Evolutionary conservation across 768 basidiomycete genomes (phyloP).

Genomic region (Tylopilus felleus): DNA sequence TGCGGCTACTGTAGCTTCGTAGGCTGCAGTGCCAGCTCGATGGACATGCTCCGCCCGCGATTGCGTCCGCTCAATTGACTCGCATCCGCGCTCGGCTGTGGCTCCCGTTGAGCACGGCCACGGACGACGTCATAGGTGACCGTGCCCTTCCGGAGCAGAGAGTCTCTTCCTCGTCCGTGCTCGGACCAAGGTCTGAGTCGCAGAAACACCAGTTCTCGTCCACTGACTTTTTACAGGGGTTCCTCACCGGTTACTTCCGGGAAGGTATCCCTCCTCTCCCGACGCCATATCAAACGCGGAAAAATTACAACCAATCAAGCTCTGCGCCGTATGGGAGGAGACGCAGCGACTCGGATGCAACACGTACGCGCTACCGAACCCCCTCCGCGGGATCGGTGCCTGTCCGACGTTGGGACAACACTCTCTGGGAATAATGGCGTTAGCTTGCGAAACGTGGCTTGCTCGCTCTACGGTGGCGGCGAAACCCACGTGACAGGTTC

Average conservation of each 20-base stretch:
- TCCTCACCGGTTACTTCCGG: neutral
- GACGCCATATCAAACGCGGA: neutral
- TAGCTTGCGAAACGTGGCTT: neutral
- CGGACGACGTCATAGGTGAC: neutral
- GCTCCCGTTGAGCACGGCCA: neutral
- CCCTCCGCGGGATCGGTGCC: neutral
- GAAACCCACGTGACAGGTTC: conserved; percentile 12
- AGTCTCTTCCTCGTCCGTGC: neutral
- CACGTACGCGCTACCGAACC: neutral
- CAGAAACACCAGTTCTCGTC: neutral
- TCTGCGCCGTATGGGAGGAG: neutral
- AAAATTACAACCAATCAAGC: neutral
- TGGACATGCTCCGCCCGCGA: conserved; percentile 42
- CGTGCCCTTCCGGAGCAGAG: no score
- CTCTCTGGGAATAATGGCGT: conserved; percentile 25
- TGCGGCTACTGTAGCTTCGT: neutral
- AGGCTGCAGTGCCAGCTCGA: neutral
- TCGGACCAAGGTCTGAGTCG: neutral
- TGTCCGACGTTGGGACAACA: neutral
- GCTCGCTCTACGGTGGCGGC: conserved; percentile 30
- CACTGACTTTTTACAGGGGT: neutral
- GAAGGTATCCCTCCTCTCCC: neutral
- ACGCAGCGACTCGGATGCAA: neutral
- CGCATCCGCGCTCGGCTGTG: neutral
- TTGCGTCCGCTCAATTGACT: conserved; percentile 18